phyloP scores from a whole-genome alignment of 306 rosid genomes.

The Trifolium fragiferum region DNA sequence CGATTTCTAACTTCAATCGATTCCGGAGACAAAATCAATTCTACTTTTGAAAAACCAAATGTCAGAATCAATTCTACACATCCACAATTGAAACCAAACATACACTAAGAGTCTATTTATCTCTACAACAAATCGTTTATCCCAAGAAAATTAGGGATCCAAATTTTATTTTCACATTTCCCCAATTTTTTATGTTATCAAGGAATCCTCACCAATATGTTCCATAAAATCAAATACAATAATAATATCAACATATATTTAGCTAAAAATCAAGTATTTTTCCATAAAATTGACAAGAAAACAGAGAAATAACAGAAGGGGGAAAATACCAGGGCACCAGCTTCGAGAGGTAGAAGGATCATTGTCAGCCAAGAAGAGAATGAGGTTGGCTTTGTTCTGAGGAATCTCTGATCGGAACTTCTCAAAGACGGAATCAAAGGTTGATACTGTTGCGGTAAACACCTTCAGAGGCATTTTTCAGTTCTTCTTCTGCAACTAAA shows the following conservation, averaged over 20 bases:
- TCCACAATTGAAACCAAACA: no score
- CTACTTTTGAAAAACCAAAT: no score
- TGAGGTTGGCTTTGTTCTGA: conserved; percentile 61
- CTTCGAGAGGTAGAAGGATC: conserved; percentile 86
- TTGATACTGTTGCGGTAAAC: conserved; percentile 64
- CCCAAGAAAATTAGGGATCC: neutral
- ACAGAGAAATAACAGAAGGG: neutral
- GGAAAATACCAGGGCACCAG: conserved; percentile 84
- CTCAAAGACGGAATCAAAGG: conserved; percentile 62
- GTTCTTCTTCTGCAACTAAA: neutral
- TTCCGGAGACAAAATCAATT: no score
- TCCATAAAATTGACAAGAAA: neutral
- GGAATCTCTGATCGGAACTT: conserved; percentile 71
- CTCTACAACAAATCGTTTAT: neutral
- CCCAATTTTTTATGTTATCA: neutral
- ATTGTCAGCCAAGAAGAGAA: conserved; percentile 84
- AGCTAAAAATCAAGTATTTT: conserved; percentile 13
- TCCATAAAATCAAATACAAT: neutral
- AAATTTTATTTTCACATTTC: neutral
- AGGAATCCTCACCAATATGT: neutral
- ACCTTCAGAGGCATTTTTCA: conserved; percentile 67
- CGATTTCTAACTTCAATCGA: no score
- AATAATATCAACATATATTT: neutral
- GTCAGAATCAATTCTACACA: no score
- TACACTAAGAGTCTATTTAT: no score